Conservation (phyloP, 2,329 filamentous ascomycete species). For the Shiraia sp. region DNA sequence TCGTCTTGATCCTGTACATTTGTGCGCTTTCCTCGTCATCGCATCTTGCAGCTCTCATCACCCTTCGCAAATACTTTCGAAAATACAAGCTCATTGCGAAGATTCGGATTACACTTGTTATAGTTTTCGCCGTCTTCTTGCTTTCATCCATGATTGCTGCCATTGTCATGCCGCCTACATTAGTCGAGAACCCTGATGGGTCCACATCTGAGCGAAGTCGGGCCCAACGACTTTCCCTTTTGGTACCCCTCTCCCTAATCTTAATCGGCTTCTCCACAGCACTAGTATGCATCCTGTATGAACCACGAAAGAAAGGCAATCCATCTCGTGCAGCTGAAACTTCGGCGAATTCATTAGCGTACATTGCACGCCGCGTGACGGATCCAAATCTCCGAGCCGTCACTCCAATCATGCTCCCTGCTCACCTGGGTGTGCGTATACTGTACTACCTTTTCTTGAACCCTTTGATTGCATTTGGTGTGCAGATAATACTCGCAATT, state of each 20-base stretch:
- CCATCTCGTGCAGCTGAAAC: constrained; percentile 7
- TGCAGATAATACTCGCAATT: constrained; percentile 30
- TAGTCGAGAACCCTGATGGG: constrained; percentile 3
- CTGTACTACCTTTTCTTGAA: constrained; percentile 33
- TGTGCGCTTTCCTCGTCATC: constrained; percentile 37
- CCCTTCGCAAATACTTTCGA: constrained; percentile 34
- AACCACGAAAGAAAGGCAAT: constrained; percentile 10
- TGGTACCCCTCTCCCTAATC: constrained; percentile 32
- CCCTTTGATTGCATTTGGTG: constrained; percentile 28
- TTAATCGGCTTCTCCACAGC: constrained; percentile 34
- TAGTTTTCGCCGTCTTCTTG: constrained; percentile 32
- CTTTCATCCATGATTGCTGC: constrained; percentile 32
- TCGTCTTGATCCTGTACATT: constrained; percentile 37
- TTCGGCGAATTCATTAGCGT: constrained; percentile 1
- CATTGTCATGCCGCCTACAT: constrained; percentile 20
- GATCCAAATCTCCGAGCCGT: constrained; percentile 6
- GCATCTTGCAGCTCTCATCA: constrained; percentile 38
- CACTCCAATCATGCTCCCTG: constrained; percentile 5
- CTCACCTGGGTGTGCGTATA: constrained; percentile 15
- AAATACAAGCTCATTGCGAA: constrained; percentile 35
- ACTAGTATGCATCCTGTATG: constrained; percentile 31
- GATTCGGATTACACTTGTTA: constrained; percentile 30
- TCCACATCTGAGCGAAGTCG: constrained; percentile 12
- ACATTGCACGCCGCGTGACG: constrained; percentile 9
- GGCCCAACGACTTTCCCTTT: constrained; percentile 24